Conservation (phyloP, 1,139 yeast genomes). For the Scheffersomyces cryptocercus region DNA sequence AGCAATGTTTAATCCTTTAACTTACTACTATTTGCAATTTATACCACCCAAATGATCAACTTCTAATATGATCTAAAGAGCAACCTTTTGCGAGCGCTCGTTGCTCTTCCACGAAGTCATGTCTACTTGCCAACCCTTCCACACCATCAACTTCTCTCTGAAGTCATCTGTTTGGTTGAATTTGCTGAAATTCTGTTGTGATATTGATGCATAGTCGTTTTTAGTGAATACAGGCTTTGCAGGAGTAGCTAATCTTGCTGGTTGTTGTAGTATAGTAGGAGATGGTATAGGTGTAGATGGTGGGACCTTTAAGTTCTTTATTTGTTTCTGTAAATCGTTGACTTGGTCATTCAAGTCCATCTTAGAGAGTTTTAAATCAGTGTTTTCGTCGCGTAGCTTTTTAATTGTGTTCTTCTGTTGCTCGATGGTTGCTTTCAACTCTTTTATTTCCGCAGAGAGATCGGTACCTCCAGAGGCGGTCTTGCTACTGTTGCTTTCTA, state of each 20-base stretch:
- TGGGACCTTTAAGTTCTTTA: slow-evolving; percentile 16
- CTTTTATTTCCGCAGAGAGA: slow-evolving; percentile 8
- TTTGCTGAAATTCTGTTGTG: slow-evolving; percentile 28
- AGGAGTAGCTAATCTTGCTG: slow-evolving; percentile 8
- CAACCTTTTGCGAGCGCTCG: slow-evolving; percentile 25
- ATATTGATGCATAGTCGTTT: slow-evolving; percentile 35
- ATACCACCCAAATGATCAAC: background rate
- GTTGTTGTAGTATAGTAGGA: slow-evolving; percentile 2
- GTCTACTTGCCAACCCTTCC: slow-evolving; percentile 88
- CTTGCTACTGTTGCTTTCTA: slow-evolving; percentile 1
- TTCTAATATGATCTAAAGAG: slow-evolving; percentile 14
- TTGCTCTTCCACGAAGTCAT: slow-evolving; percentile 72
- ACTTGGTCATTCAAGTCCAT: slow-evolving; percentile 49
- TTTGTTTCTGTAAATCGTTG: slow-evolving; percentile 24
- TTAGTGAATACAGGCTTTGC: slow-evolving; percentile 38
- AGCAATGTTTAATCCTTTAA: no score
- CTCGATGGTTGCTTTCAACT: slow-evolving; percentile 17
- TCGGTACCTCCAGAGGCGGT: slow-evolving; percentile 2
- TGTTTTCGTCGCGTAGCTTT: slow-evolving; percentile 44
- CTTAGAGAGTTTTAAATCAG: slow-evolving; percentile 43
- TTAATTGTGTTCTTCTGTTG: slow-evolving; percentile 38
- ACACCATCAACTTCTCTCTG: slow-evolving; percentile 49
- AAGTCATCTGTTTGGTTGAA: slow-evolving; percentile 32
- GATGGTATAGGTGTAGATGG: slow-evolving; percentile 5
- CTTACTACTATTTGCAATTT: no score